Conservation (phyloP, 257 asterid genomes). For the Lavandula angustifolia region DNA sequence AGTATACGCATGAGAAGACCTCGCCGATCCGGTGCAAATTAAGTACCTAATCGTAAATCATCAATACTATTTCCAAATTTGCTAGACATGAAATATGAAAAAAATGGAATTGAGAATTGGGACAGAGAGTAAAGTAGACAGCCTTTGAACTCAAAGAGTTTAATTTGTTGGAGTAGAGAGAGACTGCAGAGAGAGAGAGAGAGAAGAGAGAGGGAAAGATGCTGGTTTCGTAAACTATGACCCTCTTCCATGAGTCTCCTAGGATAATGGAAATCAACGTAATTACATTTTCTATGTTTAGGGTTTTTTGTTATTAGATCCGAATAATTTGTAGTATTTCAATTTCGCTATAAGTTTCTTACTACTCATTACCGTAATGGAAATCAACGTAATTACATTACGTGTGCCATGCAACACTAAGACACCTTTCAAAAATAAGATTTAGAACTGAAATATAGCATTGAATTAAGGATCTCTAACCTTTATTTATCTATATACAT, state of each 20-base stretch:
- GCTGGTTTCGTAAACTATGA: constrained; percentile 35
- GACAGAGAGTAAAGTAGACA: not conserved
- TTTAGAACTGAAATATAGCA: too few relatives aligned
- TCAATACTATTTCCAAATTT: too few relatives aligned
- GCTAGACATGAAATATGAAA: too few relatives aligned
- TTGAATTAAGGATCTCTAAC: too few relatives aligned
- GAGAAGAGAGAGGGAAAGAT: constrained; percentile 20
- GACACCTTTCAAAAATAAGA: too few relatives aligned
- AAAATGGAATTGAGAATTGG: not conserved
- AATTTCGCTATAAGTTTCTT: not conserved
- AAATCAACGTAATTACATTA: too few relatives aligned
- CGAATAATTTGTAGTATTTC: constrained; percentile 12
- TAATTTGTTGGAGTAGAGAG: not conserved
- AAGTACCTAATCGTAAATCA: too few relatives aligned
- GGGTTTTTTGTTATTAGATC: constrained; percentile 22
- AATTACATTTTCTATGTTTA: constrained; percentile 33
- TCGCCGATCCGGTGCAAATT: too few relatives aligned
- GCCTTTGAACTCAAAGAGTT: not conserved
- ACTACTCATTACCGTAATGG: too few relatives aligned
- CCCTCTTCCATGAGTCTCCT: constrained; percentile 43
- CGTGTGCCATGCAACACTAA: too few relatives aligned
- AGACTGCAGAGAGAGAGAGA: not conserved
- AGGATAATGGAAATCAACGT: constrained; percentile 35
- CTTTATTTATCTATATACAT: too few relatives aligned
- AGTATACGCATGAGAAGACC: not conserved